Percentiles rank a stretch among this genome's conserved stretches.
Conservation (phyloP, 352 stramenopile species). For the Pythium coloratum region DNA sequence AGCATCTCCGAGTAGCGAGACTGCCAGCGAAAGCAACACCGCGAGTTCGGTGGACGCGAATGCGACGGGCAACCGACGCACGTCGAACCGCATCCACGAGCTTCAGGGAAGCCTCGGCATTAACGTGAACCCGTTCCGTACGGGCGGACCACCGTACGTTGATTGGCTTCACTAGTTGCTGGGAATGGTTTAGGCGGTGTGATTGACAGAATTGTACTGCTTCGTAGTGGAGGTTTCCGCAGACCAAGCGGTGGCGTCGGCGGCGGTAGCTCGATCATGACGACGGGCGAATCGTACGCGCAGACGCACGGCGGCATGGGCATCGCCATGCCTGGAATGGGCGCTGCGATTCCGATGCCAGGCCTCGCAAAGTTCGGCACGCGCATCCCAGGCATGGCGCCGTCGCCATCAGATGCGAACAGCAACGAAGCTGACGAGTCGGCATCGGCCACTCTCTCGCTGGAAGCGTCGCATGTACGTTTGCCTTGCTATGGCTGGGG, state of each 20-base stretch:
- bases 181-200: neutral
- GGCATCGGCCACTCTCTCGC: constrained; percentile 27
- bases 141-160: constrained; percentile 35
- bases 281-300: constrained; percentile 80
- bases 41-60: constrained; percentile 22
- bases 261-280: constrained; percentile 70
- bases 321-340: constrained; percentile 81
- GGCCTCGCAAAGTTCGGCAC: constrained; percentile 69
- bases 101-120: constrained; percentile 82
- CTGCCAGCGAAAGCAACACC: constrained; percentile 14
- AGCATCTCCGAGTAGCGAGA: neutral
- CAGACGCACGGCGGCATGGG: constrained; percentile 67
- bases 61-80: constrained; percentile 34
- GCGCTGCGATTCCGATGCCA: constrained; percentile 79
- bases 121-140: constrained; percentile 81
- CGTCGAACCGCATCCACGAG: constrained; percentile 59
- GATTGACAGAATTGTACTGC: constrained; percentile 1
- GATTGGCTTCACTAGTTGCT: neutral
- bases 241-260: constrained; percentile 30
- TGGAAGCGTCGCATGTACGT: constrained; percentile 70
- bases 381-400: constrained; percentile 64
- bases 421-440: constrained; percentile 26
- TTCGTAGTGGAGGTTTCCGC: constrained; percentile 36
- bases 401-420: constrained; percentile 18
- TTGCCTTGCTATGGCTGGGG: neutral